phyloP scores from a whole-genome alignment of 2,329 filamentous ascomycete species.

The Fusarium miscanthi region DNA sequence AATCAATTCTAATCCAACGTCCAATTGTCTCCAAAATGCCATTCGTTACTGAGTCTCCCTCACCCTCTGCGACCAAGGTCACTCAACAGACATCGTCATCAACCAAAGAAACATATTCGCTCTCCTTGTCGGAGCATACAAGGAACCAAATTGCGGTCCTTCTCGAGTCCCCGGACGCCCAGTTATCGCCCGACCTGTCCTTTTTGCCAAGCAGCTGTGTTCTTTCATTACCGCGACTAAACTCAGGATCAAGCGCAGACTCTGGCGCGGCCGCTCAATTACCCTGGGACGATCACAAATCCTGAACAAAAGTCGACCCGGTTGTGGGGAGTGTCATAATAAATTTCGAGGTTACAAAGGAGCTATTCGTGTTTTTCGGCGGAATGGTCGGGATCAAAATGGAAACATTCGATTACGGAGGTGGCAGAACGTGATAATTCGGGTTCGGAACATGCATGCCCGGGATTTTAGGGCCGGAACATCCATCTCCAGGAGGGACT shows the following conservation, averaged over 20 bases:
- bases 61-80: background rate
- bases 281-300: fast-evolving
- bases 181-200: background rate
- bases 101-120: background rate
- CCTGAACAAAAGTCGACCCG: background rate
- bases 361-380: background rate
- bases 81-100: background rate
- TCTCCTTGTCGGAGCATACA: background rate
- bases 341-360: background rate
- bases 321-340: no score
- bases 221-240: background rate
- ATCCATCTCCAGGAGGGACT: background rate
- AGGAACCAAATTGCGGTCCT: background rate
- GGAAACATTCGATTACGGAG: background rate
- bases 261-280: background rate
- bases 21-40: background rate
- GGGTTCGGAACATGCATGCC: no score
- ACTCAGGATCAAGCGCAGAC: background rate
- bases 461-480: fast-evolving
- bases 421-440: background rate
- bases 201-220: background rate
- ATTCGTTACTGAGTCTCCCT: background rate
- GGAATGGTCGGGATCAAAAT: background rate
- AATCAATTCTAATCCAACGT: background rate
- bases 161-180: background rate